Conservation (phyloP, 2,329 filamentous ascomycete species). For the Aspergillus fischeri region DNA sequence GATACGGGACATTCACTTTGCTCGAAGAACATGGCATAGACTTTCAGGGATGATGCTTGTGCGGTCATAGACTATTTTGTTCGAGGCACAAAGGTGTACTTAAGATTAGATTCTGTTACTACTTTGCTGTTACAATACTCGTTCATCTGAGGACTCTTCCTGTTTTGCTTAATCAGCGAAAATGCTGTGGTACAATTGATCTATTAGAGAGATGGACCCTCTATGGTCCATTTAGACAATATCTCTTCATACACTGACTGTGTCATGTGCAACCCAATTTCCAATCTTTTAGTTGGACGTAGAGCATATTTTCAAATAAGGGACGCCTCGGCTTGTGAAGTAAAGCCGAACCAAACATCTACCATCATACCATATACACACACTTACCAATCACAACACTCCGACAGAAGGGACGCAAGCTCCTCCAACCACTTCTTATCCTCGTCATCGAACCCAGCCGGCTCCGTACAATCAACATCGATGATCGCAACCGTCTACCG, state of each 20-base stretch:
- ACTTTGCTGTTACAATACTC: neutral
- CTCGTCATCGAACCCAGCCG: constrained; percentile 42
- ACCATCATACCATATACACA: neutral
- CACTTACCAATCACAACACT: constrained; percentile 40
- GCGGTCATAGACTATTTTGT: neutral
- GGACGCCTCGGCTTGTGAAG: too few relatives aligned
- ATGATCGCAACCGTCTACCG: constrained; percentile 45
- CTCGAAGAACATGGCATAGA: neutral
- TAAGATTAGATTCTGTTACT: neutral
- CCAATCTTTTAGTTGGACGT: neutral
- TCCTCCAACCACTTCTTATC: constrained; percentile 42
- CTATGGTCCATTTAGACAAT: neutral
- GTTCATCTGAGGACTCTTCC: too few relatives aligned
- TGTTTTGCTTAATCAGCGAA: too few relatives aligned
- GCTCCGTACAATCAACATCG: constrained; percentile 44
- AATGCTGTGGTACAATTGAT: neutral
- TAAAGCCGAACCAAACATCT: neutral
- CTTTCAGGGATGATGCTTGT: neutral
- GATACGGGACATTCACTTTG: neutral
- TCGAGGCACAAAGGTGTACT: neutral
- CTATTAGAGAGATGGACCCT: neutral
- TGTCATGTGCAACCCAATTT: neutral
- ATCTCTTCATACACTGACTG: neutral
- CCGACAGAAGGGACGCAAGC: constrained; percentile 37
- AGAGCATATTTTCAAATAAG: neutral